Evolutionary conservation across 495 filamentous ascomycete species (phyloP).

Genomic region (Choiromyces venosus): DNA sequence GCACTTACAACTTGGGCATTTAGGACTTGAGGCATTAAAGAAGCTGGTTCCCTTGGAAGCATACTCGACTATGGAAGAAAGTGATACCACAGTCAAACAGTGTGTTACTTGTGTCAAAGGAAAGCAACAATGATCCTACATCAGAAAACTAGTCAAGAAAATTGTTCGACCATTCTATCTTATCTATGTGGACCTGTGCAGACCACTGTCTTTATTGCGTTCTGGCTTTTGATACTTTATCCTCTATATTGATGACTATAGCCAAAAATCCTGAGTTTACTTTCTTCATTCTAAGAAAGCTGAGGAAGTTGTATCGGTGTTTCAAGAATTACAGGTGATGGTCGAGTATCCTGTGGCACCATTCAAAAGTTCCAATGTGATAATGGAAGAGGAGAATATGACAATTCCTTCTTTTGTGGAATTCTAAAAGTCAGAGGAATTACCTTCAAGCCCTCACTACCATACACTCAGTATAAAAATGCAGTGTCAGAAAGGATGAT

Average conservation of each 20-base stretch:
- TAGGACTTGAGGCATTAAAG: no score
- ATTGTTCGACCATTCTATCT: neutral
- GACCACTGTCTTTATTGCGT: neutral
- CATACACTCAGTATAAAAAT: constrained; percentile 9
- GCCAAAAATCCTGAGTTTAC: neutral
- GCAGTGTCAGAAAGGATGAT: neutral
- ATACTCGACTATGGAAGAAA: no score
- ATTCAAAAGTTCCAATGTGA: neutral
- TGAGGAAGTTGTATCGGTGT: neutral
- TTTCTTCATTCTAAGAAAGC: constrained; percentile 1
- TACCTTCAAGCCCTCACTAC: neutral
- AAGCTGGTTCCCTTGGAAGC: no score
- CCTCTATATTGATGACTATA: constrained; percentile 2
- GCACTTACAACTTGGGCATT: no score
- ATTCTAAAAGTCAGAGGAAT: neutral
- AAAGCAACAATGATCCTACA: no score
- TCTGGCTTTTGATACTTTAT: neutral
- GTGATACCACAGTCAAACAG: no score
- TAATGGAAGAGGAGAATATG: constrained; percentile 6
- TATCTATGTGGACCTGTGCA: neutral
- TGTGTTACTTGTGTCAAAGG: no score
- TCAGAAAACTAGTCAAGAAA: no score
- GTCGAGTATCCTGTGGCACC: neutral
- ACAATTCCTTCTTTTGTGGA: neutral
- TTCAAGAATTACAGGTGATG: neutral